These are phyloP conservation scores for Kluyveromyces wickerhamii DNA, from an alignment of 805 yeast species.

Conservation along the genomic window DNA sequence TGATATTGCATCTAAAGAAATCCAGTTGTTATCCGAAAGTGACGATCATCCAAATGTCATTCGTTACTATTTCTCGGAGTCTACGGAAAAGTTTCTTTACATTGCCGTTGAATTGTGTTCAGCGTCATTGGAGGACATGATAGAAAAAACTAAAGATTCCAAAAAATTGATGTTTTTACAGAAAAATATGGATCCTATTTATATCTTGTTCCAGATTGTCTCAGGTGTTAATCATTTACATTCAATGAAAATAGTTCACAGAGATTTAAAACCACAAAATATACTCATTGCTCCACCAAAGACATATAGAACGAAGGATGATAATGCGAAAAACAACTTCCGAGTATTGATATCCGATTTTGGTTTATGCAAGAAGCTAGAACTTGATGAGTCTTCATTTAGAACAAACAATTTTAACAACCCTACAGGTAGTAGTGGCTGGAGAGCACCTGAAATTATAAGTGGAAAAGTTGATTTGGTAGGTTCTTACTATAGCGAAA, in stretches of 20 bases:
- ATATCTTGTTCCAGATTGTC: slow-evolving; percentile 66
- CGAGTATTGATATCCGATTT: slow-evolving; percentile 87
- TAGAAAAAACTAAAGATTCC: slow-evolving; percentile 42
- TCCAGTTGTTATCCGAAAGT: slow-evolving; percentile 78
- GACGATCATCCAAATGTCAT: slow-evolving; percentile 96
- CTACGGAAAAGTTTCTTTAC: slow-evolving; percentile 77
- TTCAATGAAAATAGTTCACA: slow-evolving; percentile 82
- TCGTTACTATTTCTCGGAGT: slow-evolving; percentile 88
- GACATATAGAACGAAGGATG: slow-evolving; percentile 25
- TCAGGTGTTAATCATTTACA: slow-evolving; percentile 83
- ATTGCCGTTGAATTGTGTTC: slow-evolving; percentile 90
- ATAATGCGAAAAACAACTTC: slow-evolving; percentile 11
- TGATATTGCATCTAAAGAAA: slow-evolving; percentile 91
- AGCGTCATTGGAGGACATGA: slow-evolving; percentile 79
- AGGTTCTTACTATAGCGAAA: slow-evolving; percentile 14
- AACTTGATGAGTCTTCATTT: slow-evolving; percentile 87
- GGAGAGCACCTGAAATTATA: slow-evolving; percentile 94
- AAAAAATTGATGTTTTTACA: slow-evolving; percentile 32
- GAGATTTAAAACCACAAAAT: slow-evolving; percentile 93
- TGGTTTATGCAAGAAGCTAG: slow-evolving; percentile 89
- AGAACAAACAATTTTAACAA: slow-evolving; percentile 77
- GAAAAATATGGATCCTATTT: slow-evolving; percentile 39
- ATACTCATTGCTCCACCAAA: slow-evolving; percentile 73
- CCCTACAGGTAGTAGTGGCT: slow-evolving; percentile 95
- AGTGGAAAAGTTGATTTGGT: slow-evolving; percentile 17